Evolutionary conservation across 2,329 filamentous ascomycete species (phyloP), one percentile per base, ranked within the genome.

Genomic region (Diplodia corticola): DNA sequence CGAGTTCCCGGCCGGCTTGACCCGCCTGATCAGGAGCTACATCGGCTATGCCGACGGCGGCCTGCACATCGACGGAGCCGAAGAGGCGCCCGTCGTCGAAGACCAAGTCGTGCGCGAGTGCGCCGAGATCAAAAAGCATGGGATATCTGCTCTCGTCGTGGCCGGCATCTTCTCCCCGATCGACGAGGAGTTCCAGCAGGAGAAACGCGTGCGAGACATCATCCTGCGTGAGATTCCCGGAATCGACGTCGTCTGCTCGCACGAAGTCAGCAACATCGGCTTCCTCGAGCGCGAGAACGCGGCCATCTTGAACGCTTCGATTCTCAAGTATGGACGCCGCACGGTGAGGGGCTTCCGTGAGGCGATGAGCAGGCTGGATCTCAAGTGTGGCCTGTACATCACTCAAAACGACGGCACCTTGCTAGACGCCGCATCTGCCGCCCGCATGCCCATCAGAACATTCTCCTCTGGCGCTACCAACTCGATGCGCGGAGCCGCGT

Each of bases 111-210:
- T 81, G 5, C 75, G 78, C 44, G 74, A 81, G 69, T 82, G 80
- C 66, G 76, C 71, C 5, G 75, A 77, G 22, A 82, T 83, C 69
- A 80, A 79, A 70, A 76, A 78, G 44, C 78, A 79, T 24, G 78
- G 78, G 1, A 74, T 83, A 61, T 77, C 74, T 22, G 80, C 79
- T 46, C 77, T 89, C 1, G 85, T 86, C 0, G 76, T 89, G 4
- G 81, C 83, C 4, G 85, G 86, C 1, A 81, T 87, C 9, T 88
- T 85, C 73, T 85, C 83, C 9, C 85, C 86, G 0, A 84, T 87
- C 26, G 86, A 89, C 70, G 80, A 82, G 10, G 69, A 79, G 3
- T 81, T 82, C 69, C 74, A 74, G 49, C 85, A 88, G 71, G 85
- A 87, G 73, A 77, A 83, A 46, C 74, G 78, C 3, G 84, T 83